A percentile compares a stretch with the other conserved stretches of the same genome.
phyloP scores from a whole-genome alignment of 1,284 basidiomycete genomes.

The Ustilago lituana region DNA sequence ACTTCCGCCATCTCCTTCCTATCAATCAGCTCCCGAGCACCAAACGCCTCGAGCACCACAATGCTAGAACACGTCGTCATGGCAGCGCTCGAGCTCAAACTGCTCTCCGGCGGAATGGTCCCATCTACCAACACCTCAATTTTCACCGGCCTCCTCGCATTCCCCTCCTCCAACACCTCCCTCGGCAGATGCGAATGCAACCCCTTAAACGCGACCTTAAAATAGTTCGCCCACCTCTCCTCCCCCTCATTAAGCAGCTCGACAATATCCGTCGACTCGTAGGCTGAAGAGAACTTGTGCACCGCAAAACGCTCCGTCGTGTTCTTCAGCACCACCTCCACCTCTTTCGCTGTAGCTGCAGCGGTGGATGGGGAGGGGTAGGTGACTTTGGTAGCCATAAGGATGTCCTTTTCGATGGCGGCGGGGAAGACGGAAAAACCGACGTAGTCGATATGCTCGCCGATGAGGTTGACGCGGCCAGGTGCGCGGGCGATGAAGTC shows the following conservation, averaged over 20 bases:
- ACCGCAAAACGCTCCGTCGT: conserved; percentile 49
- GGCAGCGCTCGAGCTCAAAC: conserved; percentile 60
- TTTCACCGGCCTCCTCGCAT: conserved; percentile 27
- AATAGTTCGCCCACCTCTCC: conserved; percentile 66
- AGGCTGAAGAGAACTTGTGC: conserved; percentile 43
- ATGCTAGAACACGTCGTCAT: conserved; percentile 64
- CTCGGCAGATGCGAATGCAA: conserved; percentile 59
- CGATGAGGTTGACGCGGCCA: conserved; percentile 65
- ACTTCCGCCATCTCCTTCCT: conserved; percentile 62
- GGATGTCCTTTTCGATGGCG: conserved; percentile 65
- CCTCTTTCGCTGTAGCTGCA: conserved; percentile 5
- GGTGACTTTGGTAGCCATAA: conserved; percentile 60
- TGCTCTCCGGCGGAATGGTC: conserved; percentile 62
- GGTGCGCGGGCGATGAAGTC: conserved; percentile 65
- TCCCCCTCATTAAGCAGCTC: conserved; percentile 53
- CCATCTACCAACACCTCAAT: conserved; percentile 63
- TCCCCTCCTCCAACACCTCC: conserved; percentile 12
- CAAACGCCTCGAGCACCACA: conserved; percentile 62
- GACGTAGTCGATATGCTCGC: conserved; percentile 65
- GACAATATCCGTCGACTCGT: conserved; percentile 36
- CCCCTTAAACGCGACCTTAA: conserved; percentile 64
- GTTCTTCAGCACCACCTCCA: conserved; percentile 52
- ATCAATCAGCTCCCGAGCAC: conserved; percentile 48
- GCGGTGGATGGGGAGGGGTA: conserved; percentile 11
- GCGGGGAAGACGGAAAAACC: conserved; percentile 65